A percentile compares a stretch with the other conserved stretches of the same genome.
Conservation (phyloP, 805 yeast genomes). For the Blastobotrys terrestris region DNA sequence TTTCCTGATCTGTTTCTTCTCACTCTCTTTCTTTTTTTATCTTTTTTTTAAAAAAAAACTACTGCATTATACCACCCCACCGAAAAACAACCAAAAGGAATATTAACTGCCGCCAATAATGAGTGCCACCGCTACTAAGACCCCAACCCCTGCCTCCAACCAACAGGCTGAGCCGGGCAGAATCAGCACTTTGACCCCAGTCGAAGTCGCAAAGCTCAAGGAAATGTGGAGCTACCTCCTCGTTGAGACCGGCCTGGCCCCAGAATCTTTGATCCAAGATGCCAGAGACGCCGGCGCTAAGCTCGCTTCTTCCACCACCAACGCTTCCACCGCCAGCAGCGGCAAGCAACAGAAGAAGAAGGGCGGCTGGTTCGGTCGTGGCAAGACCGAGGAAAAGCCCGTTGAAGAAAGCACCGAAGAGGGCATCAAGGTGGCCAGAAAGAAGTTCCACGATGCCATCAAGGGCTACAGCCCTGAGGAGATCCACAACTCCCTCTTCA, state of each 20-base stretch:
- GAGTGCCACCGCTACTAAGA: background rate
- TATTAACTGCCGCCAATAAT: too few relatives aligned
- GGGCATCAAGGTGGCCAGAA: conserved; percentile 16
- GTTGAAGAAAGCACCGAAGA: conserved; percentile 18
- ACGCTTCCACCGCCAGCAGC: conserved; percentile 14
- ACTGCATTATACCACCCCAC: too few relatives aligned
- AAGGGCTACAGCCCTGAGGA: conserved; percentile 47
- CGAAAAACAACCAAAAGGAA: too few relatives aligned
- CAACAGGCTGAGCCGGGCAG: conserved; percentile 25
- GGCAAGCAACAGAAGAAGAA: conserved; percentile 23
- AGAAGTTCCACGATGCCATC: conserved; percentile 41
- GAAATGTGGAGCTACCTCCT: conserved; percentile 33
- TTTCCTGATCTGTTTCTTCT: background rate
- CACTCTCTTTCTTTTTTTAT: background rate
- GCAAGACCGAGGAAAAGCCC: conserved; percentile 13
- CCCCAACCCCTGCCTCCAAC: background rate
- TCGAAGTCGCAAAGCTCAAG: conserved; percentile 34
- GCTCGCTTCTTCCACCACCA: conserved; percentile 14
- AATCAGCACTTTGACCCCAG: conserved; percentile 32
- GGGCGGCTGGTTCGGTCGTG: conserved; percentile 26
- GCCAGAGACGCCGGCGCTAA: conserved; percentile 7
- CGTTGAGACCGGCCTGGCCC: conserved; percentile 23
- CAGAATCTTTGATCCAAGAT: conserved; percentile 7
- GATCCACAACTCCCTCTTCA: conserved; percentile 49
- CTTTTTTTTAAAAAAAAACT: too few relatives aligned